Conservation (phyloP, 352 stramenopile species). For the Phytopythium ostracodes region DNA sequence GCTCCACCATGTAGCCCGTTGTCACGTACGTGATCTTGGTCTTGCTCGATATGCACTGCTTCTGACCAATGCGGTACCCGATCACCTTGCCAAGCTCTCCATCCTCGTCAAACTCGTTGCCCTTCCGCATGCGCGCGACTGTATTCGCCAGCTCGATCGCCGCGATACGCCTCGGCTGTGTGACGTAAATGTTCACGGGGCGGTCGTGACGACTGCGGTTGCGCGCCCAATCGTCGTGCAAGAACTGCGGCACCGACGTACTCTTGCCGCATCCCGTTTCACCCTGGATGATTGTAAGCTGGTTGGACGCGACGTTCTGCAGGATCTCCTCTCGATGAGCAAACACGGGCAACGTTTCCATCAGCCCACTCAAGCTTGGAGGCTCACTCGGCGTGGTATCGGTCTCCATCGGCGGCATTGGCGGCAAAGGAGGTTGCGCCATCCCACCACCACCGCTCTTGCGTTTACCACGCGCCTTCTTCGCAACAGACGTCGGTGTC, state of each 20-base stretch:
- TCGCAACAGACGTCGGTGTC: conserved; percentile 39
- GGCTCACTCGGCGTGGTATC: conserved; percentile 16
- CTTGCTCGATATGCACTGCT: conserved; percentile 84
- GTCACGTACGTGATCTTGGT: conserved; percentile 96
- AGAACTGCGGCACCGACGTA: conserved; percentile 92
- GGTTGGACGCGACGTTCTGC: conserved; percentile 70
- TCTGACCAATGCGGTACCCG: conserved; percentile 87
- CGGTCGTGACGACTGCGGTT: conserved; percentile 26
- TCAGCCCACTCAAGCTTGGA: conserved; percentile 38
- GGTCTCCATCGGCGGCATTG: neutral
- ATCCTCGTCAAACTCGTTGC: conserved; percentile 62
- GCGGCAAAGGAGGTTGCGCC: neutral
- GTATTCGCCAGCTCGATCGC: conserved; percentile 84
- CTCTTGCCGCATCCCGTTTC: conserved; percentile 97
- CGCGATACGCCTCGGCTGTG: conserved; percentile 93
- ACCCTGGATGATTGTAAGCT: conserved; percentile 91
- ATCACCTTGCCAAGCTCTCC: conserved; percentile 61
- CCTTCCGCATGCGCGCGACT: conserved; percentile 91
- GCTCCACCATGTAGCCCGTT: conserved; percentile 95
- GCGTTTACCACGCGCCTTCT: conserved; percentile 8
- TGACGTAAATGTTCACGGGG: conserved; percentile 93
- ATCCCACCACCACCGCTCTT: neutral
- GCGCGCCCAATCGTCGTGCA: conserved; percentile 73
- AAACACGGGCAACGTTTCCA: conserved; percentile 86
- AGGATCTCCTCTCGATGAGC: conserved; percentile 85